Evolutionary conservation across 2,329 filamentous ascomycete genomes (phyloP).

Genomic region (Penicillium sp.): DNA sequence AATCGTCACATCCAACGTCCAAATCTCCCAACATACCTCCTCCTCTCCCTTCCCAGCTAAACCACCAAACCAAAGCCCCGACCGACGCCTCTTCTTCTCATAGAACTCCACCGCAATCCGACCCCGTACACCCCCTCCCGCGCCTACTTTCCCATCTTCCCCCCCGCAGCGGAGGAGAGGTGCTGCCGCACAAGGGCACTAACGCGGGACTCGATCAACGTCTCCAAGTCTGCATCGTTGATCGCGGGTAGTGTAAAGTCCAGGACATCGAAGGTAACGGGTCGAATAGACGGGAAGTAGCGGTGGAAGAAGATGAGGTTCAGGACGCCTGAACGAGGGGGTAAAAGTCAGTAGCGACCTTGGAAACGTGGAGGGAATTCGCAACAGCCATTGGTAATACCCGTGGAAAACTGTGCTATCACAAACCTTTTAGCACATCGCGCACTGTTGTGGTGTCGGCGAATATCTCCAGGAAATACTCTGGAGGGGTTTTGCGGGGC

Average conservation of each 20-base stretch:
- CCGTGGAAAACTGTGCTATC: background rate
- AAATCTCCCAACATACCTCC: constrained; percentile 95
- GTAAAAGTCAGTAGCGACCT: background rate
- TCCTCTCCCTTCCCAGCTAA: constrained; percentile 68
- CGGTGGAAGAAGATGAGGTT: constrained; percentile 99
- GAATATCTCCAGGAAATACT: constrained; percentile 92
- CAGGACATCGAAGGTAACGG: constrained; percentile 82
- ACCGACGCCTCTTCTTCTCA: constrained; percentile 82
- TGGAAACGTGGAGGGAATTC: background rate
- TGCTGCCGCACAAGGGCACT: constrained; percentile 74
- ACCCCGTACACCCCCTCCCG: constrained; percentile 60
- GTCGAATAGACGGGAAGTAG: constrained; percentile 84
- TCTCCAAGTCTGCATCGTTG: constrained; percentile 86
- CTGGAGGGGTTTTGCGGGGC: constrained; percentile 65
- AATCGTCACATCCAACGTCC: constrained; percentile 91
- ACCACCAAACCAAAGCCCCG: constrained; percentile 65
- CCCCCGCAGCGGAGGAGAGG: constrained; percentile 60
- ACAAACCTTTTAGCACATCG: constrained; percentile 83
- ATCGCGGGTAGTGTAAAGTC: constrained; percentile 88
- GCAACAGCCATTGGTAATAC: background rate
- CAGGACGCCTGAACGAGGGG: constrained; percentile 67
- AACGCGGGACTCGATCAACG: constrained; percentile 86
- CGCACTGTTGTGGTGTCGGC: constrained; percentile 85
- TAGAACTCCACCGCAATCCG: constrained; percentile 89
- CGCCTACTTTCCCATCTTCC: constrained; percentile 36